Percentiles rank a stretch among this genome's conserved stretches.
phyloP scores from a whole-genome alignment of 495 filamentous ascomycete species.

The Xylaria venustula region DNA sequence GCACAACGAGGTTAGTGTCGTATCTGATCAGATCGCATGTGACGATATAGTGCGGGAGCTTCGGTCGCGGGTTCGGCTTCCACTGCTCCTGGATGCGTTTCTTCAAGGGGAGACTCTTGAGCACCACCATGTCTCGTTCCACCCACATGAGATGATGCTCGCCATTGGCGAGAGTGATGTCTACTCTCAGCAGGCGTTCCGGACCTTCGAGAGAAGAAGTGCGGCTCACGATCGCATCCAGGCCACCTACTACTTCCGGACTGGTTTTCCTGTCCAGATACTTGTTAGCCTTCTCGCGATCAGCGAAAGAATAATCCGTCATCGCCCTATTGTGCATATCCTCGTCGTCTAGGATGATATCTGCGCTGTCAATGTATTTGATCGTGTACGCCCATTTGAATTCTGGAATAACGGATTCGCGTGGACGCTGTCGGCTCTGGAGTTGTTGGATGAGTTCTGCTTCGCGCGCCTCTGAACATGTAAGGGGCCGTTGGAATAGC shows the following conservation, averaged over 20 bases:
- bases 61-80: not conserved
- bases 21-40: conserved; percentile 3
- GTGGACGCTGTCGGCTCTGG: not conserved
- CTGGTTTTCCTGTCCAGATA: conserved; percentile 1
- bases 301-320: not conserved
- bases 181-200: not conserved
- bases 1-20: not conserved
- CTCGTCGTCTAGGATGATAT: not conserved
- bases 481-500: not conserved
- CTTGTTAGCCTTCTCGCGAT: conserved; percentile 13
- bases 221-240: not conserved
- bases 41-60: not conserved
- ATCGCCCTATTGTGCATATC: not conserved
- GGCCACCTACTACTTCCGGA: not conserved
- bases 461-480: not conserved
- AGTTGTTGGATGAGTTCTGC: not conserved
- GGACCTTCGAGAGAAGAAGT: not conserved
- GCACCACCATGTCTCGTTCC: not conserved
- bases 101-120: not conserved
- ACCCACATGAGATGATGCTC: conserved; percentile 1
- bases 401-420: not conserved
- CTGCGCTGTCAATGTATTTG: not conserved
- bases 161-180: not conserved
- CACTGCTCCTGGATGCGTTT: not conserved
- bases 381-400: conserved; percentile 1